These are phyloP conservation scores for Paspalum notatum DNA, from an alignment of 176 grass and related monocot genomes.

Conservation along the genomic window DNA sequence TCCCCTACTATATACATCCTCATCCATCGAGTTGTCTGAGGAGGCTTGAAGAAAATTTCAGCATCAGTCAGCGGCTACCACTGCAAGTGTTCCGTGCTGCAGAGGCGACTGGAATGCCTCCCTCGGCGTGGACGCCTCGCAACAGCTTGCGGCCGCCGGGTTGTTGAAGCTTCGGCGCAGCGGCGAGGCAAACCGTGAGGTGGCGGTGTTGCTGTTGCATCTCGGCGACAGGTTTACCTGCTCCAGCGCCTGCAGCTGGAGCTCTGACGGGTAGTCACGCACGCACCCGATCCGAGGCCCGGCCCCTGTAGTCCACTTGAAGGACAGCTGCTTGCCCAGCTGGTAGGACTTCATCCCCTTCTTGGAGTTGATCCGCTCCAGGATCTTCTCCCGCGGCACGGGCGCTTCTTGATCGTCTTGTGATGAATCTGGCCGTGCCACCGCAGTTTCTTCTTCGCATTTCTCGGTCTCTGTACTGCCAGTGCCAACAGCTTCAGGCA, in stretches of 20 bases:
- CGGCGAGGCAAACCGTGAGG: slow-evolving; percentile 52
- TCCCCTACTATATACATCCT: slow-evolving; percentile 3
- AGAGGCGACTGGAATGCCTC: slow-evolving; percentile 42
- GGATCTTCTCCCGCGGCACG: slow-evolving; percentile 65
- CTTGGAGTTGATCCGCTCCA: slow-evolving; percentile 83
- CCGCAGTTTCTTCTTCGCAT: neutral
- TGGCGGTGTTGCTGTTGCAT: neutral
- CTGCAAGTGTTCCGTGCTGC: slow-evolving; percentile 14
- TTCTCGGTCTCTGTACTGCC: neutral
- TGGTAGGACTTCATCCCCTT: slow-evolving; percentile 80
- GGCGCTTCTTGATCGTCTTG: slow-evolving; percentile 42
- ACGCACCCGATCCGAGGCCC: slow-evolving; percentile 86
- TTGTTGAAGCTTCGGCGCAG: slow-evolving; percentile 41
- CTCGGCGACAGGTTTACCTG: slow-evolving; percentile 77
- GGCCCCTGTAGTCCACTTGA: slow-evolving; percentile 72
- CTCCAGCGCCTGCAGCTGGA: slow-evolving; percentile 74
- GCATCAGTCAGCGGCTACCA: neutral
- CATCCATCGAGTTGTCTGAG: slow-evolving; percentile 12
- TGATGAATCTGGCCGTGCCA: neutral
- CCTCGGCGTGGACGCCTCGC: slow-evolving; percentile 40
- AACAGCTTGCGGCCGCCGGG: neutral
- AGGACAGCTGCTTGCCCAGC: slow-evolving; percentile 79
- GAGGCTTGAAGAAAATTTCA: slow-evolving; percentile 6
- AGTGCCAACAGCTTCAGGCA: neutral
- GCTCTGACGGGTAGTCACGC: slow-evolving; percentile 86